Evolutionary conservation across 1,139 yeast species (phyloP), one percentile per base, ranked within the genome.

Genomic region (Maudiozyma humilis): DNA sequence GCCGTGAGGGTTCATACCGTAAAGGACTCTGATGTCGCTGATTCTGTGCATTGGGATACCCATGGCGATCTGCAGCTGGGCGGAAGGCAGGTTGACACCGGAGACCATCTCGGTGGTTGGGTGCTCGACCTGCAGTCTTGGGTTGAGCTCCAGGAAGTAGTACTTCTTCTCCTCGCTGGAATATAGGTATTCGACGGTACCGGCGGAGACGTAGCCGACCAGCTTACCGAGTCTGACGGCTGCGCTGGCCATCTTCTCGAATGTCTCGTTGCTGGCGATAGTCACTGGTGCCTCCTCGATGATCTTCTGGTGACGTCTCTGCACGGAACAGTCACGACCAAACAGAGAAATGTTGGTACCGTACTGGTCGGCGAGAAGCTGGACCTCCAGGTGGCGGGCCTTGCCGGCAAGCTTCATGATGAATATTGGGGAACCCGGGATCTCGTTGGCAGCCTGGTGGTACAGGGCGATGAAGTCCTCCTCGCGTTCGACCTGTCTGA

Each of bases 41-140:
- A 91, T 85, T 69, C 95, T 78, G 66, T 91, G 94, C 77, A 91
- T 79, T 54, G 98, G 97, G 49, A 91, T 79, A 76, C 98, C 98
- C 98, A 91, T 91, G 53, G 98, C 97, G 68, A 91, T 86, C 69
- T 91, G 97, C 54, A 91, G 78, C 71, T 91, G 98, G 41, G 98
- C 96, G 48, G 96, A 95, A 33, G 98, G 98, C 64, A 91, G 75
- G 64, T 91, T 91, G 44, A 91, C 97, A 53, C 98, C 98, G 23
- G 95, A 83, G 45, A 87, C 98, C 98, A 91, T 91, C 72, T 91
- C 98, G 36, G 98, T 91, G 43, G 98, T 91, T 59, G 98, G 98
- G 74, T 91, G 98, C 75, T 91, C 98, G 51, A 91, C 98, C 73
- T 91, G 98, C 64, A 91, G 76, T 75, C 98, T 84, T 59, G 98